Percentiles rank a stretch among this genome's conserved stretches.
phyloP scores from a whole-genome alignment of 2,329 filamentous ascomycete species.

The Aureobasidium sp. region DNA sequence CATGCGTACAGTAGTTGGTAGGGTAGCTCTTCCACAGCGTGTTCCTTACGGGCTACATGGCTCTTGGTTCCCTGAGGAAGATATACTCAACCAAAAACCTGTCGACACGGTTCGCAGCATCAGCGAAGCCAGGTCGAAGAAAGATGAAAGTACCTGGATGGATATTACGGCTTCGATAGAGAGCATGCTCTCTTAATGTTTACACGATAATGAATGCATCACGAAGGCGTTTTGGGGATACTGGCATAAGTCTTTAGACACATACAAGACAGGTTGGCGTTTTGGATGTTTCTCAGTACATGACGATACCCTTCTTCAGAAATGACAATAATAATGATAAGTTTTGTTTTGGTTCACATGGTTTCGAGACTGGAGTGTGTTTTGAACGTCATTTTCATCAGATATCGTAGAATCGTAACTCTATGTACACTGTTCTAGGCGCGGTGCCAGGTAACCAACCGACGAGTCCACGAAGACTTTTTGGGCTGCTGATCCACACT shows the following conservation, averaged over 20 bases:
- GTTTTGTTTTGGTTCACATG: background rate
- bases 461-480: background rate
- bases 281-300: background rate
- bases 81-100: slow-evolving; percentile 44
- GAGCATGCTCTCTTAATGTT: slow-evolving; percentile 20
- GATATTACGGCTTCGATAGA: slow-evolving; percentile 25
- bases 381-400: background rate
- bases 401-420: background rate
- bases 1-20: slow-evolving; percentile 56
- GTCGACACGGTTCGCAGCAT: slow-evolving; percentile 30
- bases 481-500: background rate
- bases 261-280: background rate
- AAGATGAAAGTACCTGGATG: slow-evolving; percentile 27
- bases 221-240: background rate
- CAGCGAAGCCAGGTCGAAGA: slow-evolving; percentile 20
- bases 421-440: background rate
- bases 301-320: background rate
- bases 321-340: background rate
- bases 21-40: slow-evolving; percentile 55
- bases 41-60: slow-evolving; percentile 66
- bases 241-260: background rate
- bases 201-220: slow-evolving; percentile 1
- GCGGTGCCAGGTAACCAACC: slow-evolving; percentile 1
- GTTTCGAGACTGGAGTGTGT: background rate
- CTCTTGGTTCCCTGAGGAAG: slow-evolving; percentile 51